A percentile compares a stretch with the other conserved stretches of the same genome.
phyloP scores from a whole-genome alignment of 2,329 filamentous ascomycete species.

The Proliferodiscus dingleyae region DNA sequence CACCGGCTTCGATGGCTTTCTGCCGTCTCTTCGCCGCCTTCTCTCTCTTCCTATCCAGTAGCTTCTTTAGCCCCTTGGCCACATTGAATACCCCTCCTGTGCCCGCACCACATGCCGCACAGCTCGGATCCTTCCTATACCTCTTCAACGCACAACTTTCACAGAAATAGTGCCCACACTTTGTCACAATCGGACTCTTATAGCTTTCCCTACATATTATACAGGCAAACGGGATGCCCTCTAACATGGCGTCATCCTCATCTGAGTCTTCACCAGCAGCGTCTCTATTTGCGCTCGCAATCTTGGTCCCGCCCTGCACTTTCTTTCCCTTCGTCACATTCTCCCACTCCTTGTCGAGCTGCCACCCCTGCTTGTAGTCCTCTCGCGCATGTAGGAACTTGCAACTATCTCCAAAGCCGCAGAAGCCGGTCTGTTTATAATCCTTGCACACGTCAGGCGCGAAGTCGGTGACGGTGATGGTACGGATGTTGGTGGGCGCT shows the following conservation, averaged over 20 bases:
- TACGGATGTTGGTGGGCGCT: constrained; percentile 82
- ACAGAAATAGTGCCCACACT: constrained; percentile 95
- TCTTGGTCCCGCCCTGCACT: constrained; percentile 49
- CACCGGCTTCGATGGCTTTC: constrained; percentile 47
- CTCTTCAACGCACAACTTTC: constrained; percentile 81
- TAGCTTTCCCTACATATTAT: constrained; percentile 35
- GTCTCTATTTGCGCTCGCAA: constrained; percentile 30
- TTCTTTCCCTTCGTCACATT: constrained; percentile 69
- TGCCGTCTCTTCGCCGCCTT: constrained; percentile 49
- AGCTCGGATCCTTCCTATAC: constrained; percentile 81
- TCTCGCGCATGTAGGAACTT: constrained; percentile 74
- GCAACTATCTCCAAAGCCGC: constrained; percentile 49
- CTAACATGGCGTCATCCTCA: constrained; percentile 30
- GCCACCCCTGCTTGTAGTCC: constrained; percentile 89
- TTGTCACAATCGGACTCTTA: constrained; percentile 69
- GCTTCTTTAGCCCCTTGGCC: constrained; percentile 74
- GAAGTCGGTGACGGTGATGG: constrained; percentile 85
- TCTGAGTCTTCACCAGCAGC: constrained; percentile 42
- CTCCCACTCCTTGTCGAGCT: constrained; percentile 93
- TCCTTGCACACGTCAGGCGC: constrained; percentile 94
- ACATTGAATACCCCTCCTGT: constrained; percentile 88
- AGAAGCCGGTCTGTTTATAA: constrained; percentile 70
- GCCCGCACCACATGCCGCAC: constrained; percentile 77
- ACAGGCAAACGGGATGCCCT: constrained; percentile 33
- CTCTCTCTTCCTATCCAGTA: constrained; percentile 63